Base-by-base conservation (phyloP, 2,329 filamentous ascomycete genomes). In the Fusarium foetens region DNA sequence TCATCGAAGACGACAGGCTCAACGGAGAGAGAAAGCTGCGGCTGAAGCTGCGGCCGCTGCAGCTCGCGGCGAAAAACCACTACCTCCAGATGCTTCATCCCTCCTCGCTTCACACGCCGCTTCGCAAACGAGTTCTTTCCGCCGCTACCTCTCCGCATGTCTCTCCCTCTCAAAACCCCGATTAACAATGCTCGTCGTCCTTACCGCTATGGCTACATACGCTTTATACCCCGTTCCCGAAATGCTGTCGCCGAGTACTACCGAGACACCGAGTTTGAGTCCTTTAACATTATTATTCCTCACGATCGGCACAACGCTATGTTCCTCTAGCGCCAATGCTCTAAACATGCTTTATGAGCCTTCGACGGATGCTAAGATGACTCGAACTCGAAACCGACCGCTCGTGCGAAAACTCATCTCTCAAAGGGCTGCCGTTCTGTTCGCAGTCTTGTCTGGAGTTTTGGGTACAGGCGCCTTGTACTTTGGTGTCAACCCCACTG, bases 311-410 rank as follows among this genome's bases (percentile, higher is more conserved):
- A 98, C 96, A 0, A 91, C 95, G 8, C 87, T 98, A 25, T 96
- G 94, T 80, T 93, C 90, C n/a, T 94, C 95, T 46, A 94, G 93
- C 66, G 96, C 96, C 46, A 99, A 99, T 80, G 90, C 96, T 4
- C 86, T 98, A 73, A 99, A 99, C 82, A 99, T 99, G 96, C 90
- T 98, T 65, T 94, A 98, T 82, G 96, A 99, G 82, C 93, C 91
- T 14, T 87, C 91, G 66, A 95, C 95, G 79, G 96, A 99, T 81
- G 94, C 94, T 49, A 90, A 93, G 77, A 99, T 99, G 96, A 91
- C 89, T 39, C 90, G 96, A n/a, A 99, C 96, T 5, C 89, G 94
- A 33, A 98, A 98, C 76, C 85, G 96, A 8, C 96, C 96, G 0
- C 86, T 99, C 1, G 96, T 98, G 7, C 89, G 96, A 52, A 90